Evolutionary conservation across 2,329 filamentous ascomycete genomes (phyloP), one percentile per base, ranked within the genome.

Genomic region (Paradendryphiella salina): DNA sequence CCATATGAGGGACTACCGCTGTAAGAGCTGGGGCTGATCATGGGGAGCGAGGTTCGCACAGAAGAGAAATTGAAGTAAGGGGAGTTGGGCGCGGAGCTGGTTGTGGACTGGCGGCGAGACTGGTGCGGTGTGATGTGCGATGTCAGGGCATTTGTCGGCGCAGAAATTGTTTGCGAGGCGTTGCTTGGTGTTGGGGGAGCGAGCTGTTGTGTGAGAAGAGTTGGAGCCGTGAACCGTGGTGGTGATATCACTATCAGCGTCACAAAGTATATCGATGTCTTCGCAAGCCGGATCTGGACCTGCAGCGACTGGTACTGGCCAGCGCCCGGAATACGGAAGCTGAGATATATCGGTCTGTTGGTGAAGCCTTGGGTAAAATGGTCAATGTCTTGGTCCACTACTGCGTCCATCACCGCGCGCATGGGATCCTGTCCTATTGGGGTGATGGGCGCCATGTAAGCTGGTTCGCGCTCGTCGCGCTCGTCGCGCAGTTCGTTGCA

Each of bases 381-480:
- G 15, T 78, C 77, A 11, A 77, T 69, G 45, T 80, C 76, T 4
- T 64, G 65, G 34, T 78, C 75, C 3, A 62, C 58, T 7, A 79
- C 64, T 18, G 67, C 65, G 13, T 73, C 67, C 37, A 80, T 64
- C 10, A 77, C 68, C 4, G 61, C 49, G 15, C 70, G 69, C 38
- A 79, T 63, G 9, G 75, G 73, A 57, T 79, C 76, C 32, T 77
- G 71, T 28, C 72, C 71, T 4, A 75, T 63, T 9, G 71, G 69
- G 13, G 73, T 74, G 18, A 81, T 81, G 4, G 79, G 77, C 18
- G 79, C 74, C 64, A 80, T 75, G 55, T 78, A 80, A 21, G 77
- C 65, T 11, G 79, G 78, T 47, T 81, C 78, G 31, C 76, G 72
- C 23, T 71, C 66, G 33, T 78, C 76, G 40, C 76, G 65, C 55